Evolutionary conservation across 1,284 basidiomycete species (phyloP), one percentile per base, ranked within the genome.

Genomic region (Malassezia japonica): DNA sequence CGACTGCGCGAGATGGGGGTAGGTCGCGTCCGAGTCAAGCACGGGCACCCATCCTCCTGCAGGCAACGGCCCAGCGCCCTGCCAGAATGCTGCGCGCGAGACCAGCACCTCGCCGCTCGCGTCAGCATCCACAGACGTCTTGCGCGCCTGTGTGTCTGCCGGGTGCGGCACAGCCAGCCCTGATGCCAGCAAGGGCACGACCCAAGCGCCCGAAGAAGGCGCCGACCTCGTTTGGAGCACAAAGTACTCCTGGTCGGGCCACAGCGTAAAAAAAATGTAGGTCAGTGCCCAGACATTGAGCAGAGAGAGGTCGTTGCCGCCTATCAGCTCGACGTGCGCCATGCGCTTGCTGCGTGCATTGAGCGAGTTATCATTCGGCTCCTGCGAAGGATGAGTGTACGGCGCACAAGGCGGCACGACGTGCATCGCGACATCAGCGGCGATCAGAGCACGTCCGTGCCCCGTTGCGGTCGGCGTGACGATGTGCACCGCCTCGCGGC

Each of bases 311-410:
- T 34, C 15, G 8, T 37, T 24, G 5, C 31, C 15, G 34, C 33
- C 21, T 10, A 20, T 13, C 20, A 41, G 16, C n/a, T 21, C 12
- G 20, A 50, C 40, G 27, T 13, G 38, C 10, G 61, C 59, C 18
- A 58, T 59, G 2, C 66, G 56, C 18, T 45, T 31, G 6, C 50
- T 46, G 13, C 66, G 56, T 33, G 55, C 56, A 1, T 51, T 55
- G 5, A 63, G 43, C 25, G 61, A 56, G 50, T 69, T 64, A 39
- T 64, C 65, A 40, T 67, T 58, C 2, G 66, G 64, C 40, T 69
- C 66, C n/a, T 64, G 47, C 2, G 61, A 46, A 7, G 60, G 48
- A 33, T 53, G 55, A 1, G 59, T 48, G 33, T 59, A 67, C 1
- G 57, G 51, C 1, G 59, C 47, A 10, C 37, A 42, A 0, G 63